Percentiles rank a stretch among this genome's conserved stretches.
phyloP scores from a whole-genome alignment of 2,329 filamentous ascomycete species.

The Cercospora sp. region DNA sequence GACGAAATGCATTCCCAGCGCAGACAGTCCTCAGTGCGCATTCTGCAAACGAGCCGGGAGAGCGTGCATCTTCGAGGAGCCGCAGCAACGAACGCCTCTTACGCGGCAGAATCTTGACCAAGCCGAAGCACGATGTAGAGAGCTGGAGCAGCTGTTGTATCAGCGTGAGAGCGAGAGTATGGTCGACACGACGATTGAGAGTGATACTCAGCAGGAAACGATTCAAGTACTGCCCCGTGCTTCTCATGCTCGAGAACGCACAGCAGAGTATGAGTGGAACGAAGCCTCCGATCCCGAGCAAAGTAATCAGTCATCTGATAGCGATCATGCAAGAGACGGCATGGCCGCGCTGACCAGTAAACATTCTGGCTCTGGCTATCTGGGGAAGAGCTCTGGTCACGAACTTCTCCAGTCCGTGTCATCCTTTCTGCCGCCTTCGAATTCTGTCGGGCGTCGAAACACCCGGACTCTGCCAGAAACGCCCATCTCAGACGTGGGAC shows the following conservation, averaged over 20 bases:
- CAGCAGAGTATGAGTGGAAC: constrained; percentile 15
- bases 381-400: constrained; percentile 23
- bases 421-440: constrained; percentile 18
- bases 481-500: neutral
- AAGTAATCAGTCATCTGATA: constrained; percentile 16
- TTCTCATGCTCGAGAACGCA: neutral
- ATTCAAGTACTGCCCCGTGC: neutral
- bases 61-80: constrained; percentile 39
- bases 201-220: neutral
- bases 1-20: constrained; percentile 28
- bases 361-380: constrained; percentile 19
- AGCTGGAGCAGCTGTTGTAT: constrained; percentile 34
- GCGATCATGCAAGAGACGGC: constrained; percentile 17
- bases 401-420: constrained; percentile 24
- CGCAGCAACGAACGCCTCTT: constrained; percentile 40
- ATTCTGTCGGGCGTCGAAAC: neutral
- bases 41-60: constrained; percentile 39
- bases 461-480: neutral
- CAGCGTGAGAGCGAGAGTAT: constrained; percentile 11
- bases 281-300: constrained; percentile 9
- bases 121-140: constrained; percentile 35
- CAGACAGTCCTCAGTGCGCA: constrained; percentile 39
- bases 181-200: neutral
- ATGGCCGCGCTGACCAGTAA: constrained; percentile 14
- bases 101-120: constrained; percentile 42